Base-by-base conservation (phyloP, 2,329 filamentous ascomycete species). In the Clonostachys chloroleuca region DNA sequence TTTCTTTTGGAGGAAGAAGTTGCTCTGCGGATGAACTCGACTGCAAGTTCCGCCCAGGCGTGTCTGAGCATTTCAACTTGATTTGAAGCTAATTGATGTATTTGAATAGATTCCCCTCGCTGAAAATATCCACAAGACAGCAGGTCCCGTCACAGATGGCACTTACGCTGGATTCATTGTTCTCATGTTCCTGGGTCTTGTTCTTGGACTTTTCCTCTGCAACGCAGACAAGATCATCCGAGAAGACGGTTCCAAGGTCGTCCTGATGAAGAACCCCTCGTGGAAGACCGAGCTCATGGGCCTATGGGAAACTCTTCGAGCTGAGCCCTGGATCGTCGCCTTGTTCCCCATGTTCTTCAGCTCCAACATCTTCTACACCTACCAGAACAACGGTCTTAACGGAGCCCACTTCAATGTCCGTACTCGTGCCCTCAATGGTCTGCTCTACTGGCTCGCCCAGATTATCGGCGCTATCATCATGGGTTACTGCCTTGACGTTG, bases 141-240 rank as follows among this genome's bases (percentile, higher is more conserved):
- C 47, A 49, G 64, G 65, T 42, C 70, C 71, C 13, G 85, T 88
- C 49, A 81, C 68, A 42, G 86, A 92, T 57, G 89, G 88, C 47
- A 95, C 90, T n/a, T 95, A 95, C 58, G 82, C 92, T 47, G 90
- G 84, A 39, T 94, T 95, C 70, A 83, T 95, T 52, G 76, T 94
- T n/a, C 80, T 95, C 56, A 94, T 91, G 72, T 74, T 87, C 46
- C 55, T 78, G 42, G 89, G 89, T 42, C 87, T 87, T 51, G 56
- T 81, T 13, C 72, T 95, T 3, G 80, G 87, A 33, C 81, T 88
- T 59, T 72, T 76, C 39, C 77, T 95, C 5, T 82, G 82, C 58
- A 82, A 94, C 58, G 87, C 87, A 36, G 79, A 79, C 55, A 78
- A 82, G 47, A 80, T 96, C 52, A 72, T 88, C 54, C 89, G 91